Conservation (phyloP, 2,329 filamentous ascomycete genomes). For the Chaetoscypha palmicola region DNA sequence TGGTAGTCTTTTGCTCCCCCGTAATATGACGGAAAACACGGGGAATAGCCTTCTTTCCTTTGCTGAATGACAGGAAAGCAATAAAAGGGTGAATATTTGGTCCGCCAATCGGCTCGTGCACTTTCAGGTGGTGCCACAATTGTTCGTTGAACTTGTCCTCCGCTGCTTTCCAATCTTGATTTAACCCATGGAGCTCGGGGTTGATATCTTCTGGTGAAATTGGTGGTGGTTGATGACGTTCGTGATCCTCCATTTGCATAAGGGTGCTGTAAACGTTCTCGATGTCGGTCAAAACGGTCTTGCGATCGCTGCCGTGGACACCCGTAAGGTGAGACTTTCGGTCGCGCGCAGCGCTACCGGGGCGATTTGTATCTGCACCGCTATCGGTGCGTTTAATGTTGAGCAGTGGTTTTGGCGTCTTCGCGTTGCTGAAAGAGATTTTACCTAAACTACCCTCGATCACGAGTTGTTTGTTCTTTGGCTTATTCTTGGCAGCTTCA, state of each 20-base stretch:
- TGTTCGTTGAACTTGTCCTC: conserved; percentile 66
- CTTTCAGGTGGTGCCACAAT: conserved; percentile 82
- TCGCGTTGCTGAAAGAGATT: conserved; percentile 98
- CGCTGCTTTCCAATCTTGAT: conserved; percentile 72
- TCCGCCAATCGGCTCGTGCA: conserved; percentile 80
- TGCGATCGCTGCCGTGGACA: conserved; percentile 65
- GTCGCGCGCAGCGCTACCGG: conserved; percentile 39
- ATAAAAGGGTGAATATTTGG: conserved; percentile 88
- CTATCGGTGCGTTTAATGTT: conserved; percentile 88
- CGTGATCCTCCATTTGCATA: conserved; percentile 92
- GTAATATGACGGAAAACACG: conserved; percentile 91
- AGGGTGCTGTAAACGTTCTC: conserved; percentile 81
- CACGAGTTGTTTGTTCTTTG: conserved; percentile 94
- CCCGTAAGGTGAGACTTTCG: conserved; percentile 37
- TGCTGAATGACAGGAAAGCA: conserved; percentile 85
- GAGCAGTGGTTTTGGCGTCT: conserved; percentile 88
- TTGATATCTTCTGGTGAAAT: conserved; percentile 54
- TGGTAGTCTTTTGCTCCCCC: conserved; percentile 86
- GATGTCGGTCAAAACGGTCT: conserved; percentile 76
- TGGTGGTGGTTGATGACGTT: conserved; percentile 68
- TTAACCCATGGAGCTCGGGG: conserved; percentile 61
- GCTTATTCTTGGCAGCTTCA: conserved; percentile 93
- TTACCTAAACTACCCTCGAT: conserved; percentile 95
- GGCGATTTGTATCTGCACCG: conserved; percentile 49
- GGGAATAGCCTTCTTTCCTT: conserved; percentile 93